Percentiles rank a stretch among this genome's conserved stretches.
Evolutionary conservation across 2,329 filamentous ascomycete genomes (phyloP).

Genomic region (Tolypocladium tundrense): DNA sequence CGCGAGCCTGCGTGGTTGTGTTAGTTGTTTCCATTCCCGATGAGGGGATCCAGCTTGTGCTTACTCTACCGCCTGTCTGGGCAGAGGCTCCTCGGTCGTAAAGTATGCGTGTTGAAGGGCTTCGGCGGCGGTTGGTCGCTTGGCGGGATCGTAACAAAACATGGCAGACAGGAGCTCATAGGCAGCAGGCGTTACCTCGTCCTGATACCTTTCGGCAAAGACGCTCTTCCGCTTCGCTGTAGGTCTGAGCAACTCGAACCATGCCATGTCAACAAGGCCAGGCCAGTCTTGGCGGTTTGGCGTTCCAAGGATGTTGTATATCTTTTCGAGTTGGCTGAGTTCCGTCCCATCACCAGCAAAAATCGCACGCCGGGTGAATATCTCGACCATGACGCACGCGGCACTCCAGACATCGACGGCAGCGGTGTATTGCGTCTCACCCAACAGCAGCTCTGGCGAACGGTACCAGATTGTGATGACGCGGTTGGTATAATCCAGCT

Average conservation of each 20-base stretch:
- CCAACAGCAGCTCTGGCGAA: conserved; percentile 79
- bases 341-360: conserved; percentile 96
- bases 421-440: conserved; percentile 82
- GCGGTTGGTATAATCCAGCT: conserved; percentile 93
- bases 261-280: conserved; percentile 82
- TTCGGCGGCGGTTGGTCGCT: conserved; percentile 72
- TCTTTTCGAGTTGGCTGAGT: conserved; percentile 89
- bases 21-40: conserved; percentile 12
- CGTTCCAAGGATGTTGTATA: conserved; percentile 87
- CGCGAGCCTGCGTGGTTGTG: conserved; percentile 46
- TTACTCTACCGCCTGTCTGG: conserved; percentile 73
- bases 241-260: conserved; percentile 87
- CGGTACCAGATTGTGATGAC: conserved; percentile 99
- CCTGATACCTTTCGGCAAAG: conserved; percentile 76
- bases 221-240: conserved; percentile 60
- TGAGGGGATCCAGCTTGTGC: conserved; percentile 23
- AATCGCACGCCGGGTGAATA: conserved; percentile 86
- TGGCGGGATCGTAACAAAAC: conserved; percentile 80
- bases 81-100: conserved; percentile 63
- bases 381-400: conserved; percentile 91
- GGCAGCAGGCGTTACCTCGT: conserved; percentile 66
- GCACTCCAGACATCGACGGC: conserved; percentile 96
- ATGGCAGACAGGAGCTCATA: conserved; percentile 76
- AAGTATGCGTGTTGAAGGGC: conserved; percentile 87
- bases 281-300: conserved; percentile 82